Conservation (phyloP, 1,284 basidiomycete species). For the Apiotrichum sp. region DNA sequence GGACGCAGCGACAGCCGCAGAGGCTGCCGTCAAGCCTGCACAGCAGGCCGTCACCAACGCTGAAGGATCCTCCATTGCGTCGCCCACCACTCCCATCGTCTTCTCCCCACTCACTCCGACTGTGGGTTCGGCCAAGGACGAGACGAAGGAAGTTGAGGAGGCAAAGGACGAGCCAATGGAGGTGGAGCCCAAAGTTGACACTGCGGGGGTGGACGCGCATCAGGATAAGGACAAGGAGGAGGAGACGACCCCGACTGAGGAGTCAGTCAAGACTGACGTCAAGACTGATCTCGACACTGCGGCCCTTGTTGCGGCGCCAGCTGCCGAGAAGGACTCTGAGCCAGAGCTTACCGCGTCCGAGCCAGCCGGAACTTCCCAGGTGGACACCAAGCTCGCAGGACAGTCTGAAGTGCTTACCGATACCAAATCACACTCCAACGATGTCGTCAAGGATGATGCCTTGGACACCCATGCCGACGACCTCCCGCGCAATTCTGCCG, state of each 20-base stretch:
- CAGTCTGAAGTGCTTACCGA: neutral
- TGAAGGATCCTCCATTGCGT: no score
- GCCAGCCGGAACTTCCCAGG: no score
- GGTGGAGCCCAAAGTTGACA: constrained; percentile 4
- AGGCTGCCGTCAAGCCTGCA: no score
- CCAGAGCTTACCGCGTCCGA: no score
- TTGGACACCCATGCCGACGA: neutral
- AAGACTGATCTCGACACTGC: neutral
- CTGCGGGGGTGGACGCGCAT: neutral
- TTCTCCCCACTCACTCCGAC: no score
- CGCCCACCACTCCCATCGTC: neutral
- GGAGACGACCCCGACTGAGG: neutral
- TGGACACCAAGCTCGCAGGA: neutral
- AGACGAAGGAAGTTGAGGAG: neutral
- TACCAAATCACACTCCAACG: no score
- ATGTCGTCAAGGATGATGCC: neutral
- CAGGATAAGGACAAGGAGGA: neutral
- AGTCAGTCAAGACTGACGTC: neutral
- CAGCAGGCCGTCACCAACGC: no score
- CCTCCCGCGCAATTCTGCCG: neutral
- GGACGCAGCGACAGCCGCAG: neutral
- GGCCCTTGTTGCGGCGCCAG: neutral
- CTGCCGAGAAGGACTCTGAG: neutral
- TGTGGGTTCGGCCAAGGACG: neutral
- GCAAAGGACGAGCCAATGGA: no score